Base-by-base conservation (phyloP, 768 basidiomycete species). In the Arthromyces matolae region DNA sequence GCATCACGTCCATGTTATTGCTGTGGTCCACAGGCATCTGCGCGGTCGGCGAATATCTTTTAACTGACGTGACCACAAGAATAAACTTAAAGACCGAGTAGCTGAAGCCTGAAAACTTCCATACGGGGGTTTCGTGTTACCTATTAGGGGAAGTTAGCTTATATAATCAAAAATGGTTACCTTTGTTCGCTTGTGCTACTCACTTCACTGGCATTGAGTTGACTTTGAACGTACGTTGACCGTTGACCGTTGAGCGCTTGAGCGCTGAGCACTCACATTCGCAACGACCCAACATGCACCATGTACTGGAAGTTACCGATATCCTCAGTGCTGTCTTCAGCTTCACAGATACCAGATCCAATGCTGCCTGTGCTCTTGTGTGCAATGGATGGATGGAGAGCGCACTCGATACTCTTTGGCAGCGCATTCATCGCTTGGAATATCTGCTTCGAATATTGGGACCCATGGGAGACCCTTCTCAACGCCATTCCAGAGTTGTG, bases 11-110 rank as follows among this genome's bases (percentile, higher is more conserved):
- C 1, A 66, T 92, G 29, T 69, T 93, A 45, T 71, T 89, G 32
- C 71, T 89, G 4, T 92, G 87, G 81, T 84, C 86, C 1, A 86
- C 84, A 22, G 87, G 81, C 1, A 80, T 93, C 18, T 86, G 86
- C 51, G 79, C 79, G 0, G 68, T 76, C 4, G 90, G 90, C 31
- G 89, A 90, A 62, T 72, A 77, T 57, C 64, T 92, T 35, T 82
- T 90, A 79, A 68, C 70, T n/a, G 73, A 75, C 49, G 64, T 66
- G 14, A 47, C 56, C 20, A 32, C 22, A 37, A 41, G n/a, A 9
- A 18, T 45, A 1, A 41, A 12, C n/a, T 19, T 33, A 32, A 44
- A 44, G 28, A 49, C 32, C 34, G 23, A 45, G 8, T 24, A 42
- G 37, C 27, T 3, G n/a, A n/a, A n/a, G n/a, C n/a, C n/a, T n/a